A percentile compares a stretch with the other conserved stretches of the same genome.
phyloP scores from a whole-genome alignment of 768 basidiomycete species.

The Naganishia vishniacii region DNA sequence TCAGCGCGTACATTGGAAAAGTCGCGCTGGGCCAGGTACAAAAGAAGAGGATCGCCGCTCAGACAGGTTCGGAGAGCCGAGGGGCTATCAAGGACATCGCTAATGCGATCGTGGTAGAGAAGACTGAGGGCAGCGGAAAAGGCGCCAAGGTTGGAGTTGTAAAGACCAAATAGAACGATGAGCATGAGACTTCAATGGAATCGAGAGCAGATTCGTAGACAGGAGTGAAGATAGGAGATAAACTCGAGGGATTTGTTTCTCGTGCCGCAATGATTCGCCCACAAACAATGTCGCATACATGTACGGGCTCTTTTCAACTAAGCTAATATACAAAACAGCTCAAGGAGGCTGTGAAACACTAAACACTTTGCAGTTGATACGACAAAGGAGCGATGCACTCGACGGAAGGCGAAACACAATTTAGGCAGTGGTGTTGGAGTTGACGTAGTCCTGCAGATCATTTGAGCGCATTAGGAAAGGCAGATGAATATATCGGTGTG shows the following conservation, averaged over 20 bases:
- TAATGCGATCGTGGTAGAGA: slow-evolving; percentile 2
- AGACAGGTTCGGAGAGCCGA: background rate
- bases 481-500: background rate
- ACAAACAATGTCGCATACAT: no score
- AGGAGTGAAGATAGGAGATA: no score
- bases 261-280: no score
- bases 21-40: slow-evolving; percentile 35
- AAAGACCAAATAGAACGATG: slow-evolving; percentile 11
- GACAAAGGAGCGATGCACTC: no score
- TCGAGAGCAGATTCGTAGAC: no score
- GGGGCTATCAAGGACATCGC: background rate
- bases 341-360: background rate
- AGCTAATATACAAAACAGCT: background rate
- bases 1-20: slow-evolving; percentile 42
- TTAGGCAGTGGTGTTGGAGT: slow-evolving; percentile 16
- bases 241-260: no score
- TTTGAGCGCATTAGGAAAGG: background rate
- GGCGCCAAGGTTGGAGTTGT: slow-evolving; percentile 7
- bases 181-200: no score
- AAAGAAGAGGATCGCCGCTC: background rate
- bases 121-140: background rate
- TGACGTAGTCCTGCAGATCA: slow-evolving; percentile 14
- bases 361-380: background rate
- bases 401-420: background rate
- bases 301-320: no score